Evolutionary conservation across 805 yeast genomes (phyloP).

Genomic region (Barnettozyma pratensis): DNA sequence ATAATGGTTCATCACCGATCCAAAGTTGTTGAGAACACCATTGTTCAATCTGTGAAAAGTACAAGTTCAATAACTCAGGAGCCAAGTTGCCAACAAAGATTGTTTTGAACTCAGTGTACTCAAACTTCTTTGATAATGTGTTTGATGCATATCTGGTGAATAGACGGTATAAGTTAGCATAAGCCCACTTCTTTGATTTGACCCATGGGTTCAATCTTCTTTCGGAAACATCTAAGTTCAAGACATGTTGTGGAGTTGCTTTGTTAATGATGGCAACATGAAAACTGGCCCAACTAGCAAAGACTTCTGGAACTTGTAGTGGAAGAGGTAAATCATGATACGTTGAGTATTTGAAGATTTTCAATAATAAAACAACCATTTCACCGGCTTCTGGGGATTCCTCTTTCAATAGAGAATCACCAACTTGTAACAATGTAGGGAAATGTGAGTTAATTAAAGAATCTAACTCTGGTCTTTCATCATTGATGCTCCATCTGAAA

Average conservation of each 20-base stretch:
- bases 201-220: conserved; percentile 54
- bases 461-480: conserved; percentile 48
- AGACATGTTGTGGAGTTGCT: conserved; percentile 49
- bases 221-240: conserved; percentile 47
- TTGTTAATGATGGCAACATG: conserved; percentile 64
- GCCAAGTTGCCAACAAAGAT: conserved; percentile 53
- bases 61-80: conserved; percentile 66
- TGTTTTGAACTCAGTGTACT: conserved; percentile 55
- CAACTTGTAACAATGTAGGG: conserved; percentile 63
- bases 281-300: conserved; percentile 69
- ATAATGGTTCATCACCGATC: conserved; percentile 63
- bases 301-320: conserved; percentile 46
- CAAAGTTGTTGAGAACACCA: conserved; percentile 69
- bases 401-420: conserved; percentile 44
- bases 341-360: conserved; percentile 73
- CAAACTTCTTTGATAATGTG: conserved; percentile 39
- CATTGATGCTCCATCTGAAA: conserved; percentile 67
- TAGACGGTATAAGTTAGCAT: conserved; percentile 67
- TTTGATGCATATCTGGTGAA: conserved; percentile 66
- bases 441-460: conserved; percentile 50
- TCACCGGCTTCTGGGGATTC: conserved; percentile 52
- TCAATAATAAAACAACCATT: conserved; percentile 67
- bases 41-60: conserved; percentile 59
- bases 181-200: conserved; percentile 85
- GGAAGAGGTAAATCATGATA: conserved; percentile 66